Base-by-base conservation (phyloP, 2,329 filamentous ascomycete genomes). In the Diaporthe nobilis region DNA sequence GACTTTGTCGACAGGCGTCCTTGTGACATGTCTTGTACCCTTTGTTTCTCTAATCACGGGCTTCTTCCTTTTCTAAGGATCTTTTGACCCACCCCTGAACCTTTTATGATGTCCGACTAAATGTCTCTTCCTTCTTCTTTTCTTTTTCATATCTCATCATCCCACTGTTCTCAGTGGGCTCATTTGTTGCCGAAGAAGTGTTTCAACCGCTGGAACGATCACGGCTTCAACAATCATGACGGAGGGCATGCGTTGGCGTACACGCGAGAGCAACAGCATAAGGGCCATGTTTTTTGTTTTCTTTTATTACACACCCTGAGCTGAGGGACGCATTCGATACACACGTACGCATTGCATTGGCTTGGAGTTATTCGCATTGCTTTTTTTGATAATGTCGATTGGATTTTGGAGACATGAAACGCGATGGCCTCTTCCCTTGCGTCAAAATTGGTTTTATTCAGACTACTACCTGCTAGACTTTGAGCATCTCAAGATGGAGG, bases 11-110 rank as follows among this genome's bases (percentile, higher is more conserved):
- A 51, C 55, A 12, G 68, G 73, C 34, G 68, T 68, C 22, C 17
- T 75, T 22, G 44, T 72, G 58, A 61, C 72, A 25, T 71, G 71
- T 63, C 53, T 77, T 49, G 67, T 75, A 42, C 60, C 75, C 42
- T 68, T 74, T 49, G 53, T 70, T 49, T 77, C 73, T 61, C 37
- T 72, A 22, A 67, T 75, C 6, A 31, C 68, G 44, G 75, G 75
- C 31, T 68, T 75, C 53, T 68, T 75, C 28, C 57, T 77, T 39
- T 75, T 72, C 42, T 75, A 63, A 75, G 28, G 49, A 60, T 44
- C 22, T 58, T 15, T 67, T 57, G n/a, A 25, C 57, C 72, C 22
- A 47, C 3, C 22, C 42, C 31, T 39, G 51, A 17, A 63, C 13
- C 5, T 25, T 53, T 65, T 31, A 51, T 44, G 39, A 57, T 39